Conservation (phyloP, 2,329 filamentous ascomycete species). For the Ophiostoma quercus region DNA sequence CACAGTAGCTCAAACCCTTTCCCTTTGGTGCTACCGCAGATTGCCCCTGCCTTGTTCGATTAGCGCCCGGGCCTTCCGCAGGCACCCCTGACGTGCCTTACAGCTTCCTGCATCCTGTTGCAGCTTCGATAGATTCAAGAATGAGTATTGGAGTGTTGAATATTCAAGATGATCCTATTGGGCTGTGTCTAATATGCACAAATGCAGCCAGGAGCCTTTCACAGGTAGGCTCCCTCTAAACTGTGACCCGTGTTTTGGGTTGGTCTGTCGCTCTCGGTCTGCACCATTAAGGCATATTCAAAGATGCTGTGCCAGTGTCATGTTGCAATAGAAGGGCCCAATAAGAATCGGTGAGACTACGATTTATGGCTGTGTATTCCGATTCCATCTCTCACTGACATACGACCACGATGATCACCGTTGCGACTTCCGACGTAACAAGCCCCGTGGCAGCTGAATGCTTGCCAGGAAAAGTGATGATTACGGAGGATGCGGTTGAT, state of each 20-base stretch:
- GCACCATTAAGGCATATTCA: too few relatives aligned
- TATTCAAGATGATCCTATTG: not conserved
- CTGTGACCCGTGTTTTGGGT: not conserved
- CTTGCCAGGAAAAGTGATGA: not conserved
- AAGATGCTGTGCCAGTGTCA: too few relatives aligned
- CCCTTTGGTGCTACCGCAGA: not conserved
- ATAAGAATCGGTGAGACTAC: too few relatives aligned
- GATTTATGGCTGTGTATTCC: too few relatives aligned
- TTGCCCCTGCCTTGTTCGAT: not conserved
- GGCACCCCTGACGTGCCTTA: constrained; percentile 5
- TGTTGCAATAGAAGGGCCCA: too few relatives aligned
- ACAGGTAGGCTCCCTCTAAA: not conserved
- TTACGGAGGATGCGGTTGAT: too few relatives aligned
- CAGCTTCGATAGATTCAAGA: too few relatives aligned
- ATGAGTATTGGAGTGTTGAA: too few relatives aligned
- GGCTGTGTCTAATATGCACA: not conserved
- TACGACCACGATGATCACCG: not conserved
- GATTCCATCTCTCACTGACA: not conserved
- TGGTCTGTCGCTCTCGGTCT: not conserved
- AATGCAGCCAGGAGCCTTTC: not conserved
- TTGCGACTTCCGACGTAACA: not conserved
- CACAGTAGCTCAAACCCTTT: not conserved
- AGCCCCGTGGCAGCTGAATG: not conserved
- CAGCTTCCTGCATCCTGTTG: not conserved
- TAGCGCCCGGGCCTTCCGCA: constrained; percentile 9